Evolutionary conservation across 2,329 filamentous ascomycete species (phyloP).

Genomic region (Ascochyta viciae-villosae): DNA sequence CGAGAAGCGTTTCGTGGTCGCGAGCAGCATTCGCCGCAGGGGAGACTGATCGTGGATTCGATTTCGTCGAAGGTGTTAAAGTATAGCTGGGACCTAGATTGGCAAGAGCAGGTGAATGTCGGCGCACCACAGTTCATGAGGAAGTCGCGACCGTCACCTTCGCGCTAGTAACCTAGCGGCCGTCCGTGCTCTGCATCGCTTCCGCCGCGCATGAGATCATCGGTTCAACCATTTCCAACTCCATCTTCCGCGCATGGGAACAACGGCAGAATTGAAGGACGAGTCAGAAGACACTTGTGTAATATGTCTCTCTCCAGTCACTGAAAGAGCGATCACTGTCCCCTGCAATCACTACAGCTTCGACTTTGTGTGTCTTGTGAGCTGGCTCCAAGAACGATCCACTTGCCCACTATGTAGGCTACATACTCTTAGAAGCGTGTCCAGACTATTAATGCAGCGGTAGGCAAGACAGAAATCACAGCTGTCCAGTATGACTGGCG

Average conservation of each 20-base stretch:
- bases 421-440: too few relatives aligned
- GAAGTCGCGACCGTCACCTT: conserved; percentile 18
- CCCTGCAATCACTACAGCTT: conserved; percentile 84
- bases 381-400: conserved; percentile 77
- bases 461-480: conserved; percentile 60
- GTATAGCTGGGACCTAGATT: neutral
- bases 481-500: conserved; percentile 71
- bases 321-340: conserved; percentile 72
- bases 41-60: neutral
- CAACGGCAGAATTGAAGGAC: conserved; percentile 20
- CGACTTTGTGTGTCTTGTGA: conserved; percentile 83
- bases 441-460: neutral
- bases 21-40: conserved; percentile 33
- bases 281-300: conserved; percentile 65
- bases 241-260: conserved; percentile 37
- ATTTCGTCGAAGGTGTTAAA: neutral
- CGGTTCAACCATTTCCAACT: conserved; percentile 10
- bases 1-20: conserved; percentile 27
- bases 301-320: conserved; percentile 82
- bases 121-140: conserved; percentile 1
- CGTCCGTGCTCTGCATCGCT: conserved; percentile 24
- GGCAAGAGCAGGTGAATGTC: conserved; percentile 7
- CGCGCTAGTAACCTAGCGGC: conserved; percentile 1
- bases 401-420: conserved; percentile 81
- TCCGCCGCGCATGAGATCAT: conserved; percentile 23